Percentiles rank a stretch among this genome's conserved stretches.
These are phyloP conservation scores for Beauveria brongniartii DNA, from an alignment of 2,329 filamentous ascomycete species.

Conservation along the genomic window DNA sequence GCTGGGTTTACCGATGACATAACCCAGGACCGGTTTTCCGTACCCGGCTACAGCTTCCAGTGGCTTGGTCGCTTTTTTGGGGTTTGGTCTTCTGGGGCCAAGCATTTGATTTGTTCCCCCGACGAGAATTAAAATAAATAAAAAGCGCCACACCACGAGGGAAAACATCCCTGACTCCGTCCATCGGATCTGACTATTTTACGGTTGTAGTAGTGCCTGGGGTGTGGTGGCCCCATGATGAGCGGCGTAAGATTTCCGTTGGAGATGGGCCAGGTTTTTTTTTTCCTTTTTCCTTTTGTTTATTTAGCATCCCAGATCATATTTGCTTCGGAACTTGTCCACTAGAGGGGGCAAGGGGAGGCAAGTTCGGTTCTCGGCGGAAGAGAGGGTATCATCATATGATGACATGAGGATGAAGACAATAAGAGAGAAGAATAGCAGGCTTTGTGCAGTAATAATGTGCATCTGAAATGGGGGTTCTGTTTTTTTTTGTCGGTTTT, in stretches of 20 bases:
- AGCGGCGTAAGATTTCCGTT: background rate
- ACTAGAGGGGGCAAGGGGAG: background rate
- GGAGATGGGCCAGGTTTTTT: background rate
- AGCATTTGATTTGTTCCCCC: background rate
- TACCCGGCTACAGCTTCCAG: background rate
- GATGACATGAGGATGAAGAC: background rate
- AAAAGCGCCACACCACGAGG: slow-evolving; percentile 5
- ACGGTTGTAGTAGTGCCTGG: background rate
- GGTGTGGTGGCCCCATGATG: background rate
- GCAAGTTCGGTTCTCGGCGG: too few species aligned
- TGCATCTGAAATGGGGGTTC: background rate
- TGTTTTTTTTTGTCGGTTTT: background rate
- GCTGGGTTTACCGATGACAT: background rate
- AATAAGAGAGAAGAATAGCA: background rate
- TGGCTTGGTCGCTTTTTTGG: background rate
- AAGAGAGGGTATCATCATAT: background rate
- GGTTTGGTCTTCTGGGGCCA: background rate
- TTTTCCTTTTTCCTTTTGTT: too few species aligned
- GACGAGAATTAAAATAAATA: background rate
- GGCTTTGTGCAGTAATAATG: background rate
- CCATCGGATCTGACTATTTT: slow-evolving; percentile 4
- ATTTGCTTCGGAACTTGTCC: slow-evolving; percentile 2
- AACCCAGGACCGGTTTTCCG: background rate
- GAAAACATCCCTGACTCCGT: slow-evolving; percentile 5
- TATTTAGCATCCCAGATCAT: background rate